Percentiles rank a stretch among this genome's conserved stretches.
Conservation (phyloP, 805 yeast species). For the Pichia ethanolica region DNA sequence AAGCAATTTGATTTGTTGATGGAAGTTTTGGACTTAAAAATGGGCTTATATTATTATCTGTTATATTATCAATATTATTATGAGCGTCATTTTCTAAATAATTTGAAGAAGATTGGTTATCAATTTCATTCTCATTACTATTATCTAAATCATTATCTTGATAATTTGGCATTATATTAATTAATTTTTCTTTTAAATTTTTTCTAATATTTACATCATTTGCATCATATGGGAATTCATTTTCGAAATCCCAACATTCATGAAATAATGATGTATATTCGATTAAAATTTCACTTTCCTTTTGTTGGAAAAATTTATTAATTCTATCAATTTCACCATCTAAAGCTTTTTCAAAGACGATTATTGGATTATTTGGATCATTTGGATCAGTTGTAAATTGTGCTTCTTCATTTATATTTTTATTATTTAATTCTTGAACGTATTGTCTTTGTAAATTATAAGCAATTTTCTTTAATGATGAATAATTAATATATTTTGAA, state of each 20-base stretch:
- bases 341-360: slow-evolving; percentile 61
- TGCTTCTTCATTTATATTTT: slow-evolving; percentile 20
- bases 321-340: slow-evolving; percentile 73
- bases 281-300: slow-evolving; percentile 50
- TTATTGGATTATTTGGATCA: slow-evolving; percentile 38
- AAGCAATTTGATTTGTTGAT: neutral
- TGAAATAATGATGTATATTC: slow-evolving; percentile 49
- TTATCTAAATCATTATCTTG: neutral
- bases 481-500: slow-evolving; percentile 82
- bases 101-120: neutral
- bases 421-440: slow-evolving; percentile 22
- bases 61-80: neutral
- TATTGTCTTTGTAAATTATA: slow-evolving; percentile 72
- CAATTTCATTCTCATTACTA: neutral
- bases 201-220: slow-evolving; percentile 13
- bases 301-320: slow-evolving; percentile 62
- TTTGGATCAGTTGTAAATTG: slow-evolving; percentile 27
- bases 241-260: slow-evolving; percentile 59
- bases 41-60: neutral
- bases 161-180: slow-evolving; percentile 4
- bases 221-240: slow-evolving; percentile 21
- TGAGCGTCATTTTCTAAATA: neutral
- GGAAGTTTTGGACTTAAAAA: neutral
- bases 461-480: slow-evolving; percentile 76
- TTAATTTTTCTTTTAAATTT: slow-evolving; percentile 13